Evolutionary conservation across 495 filamentous ascomycete species (phyloP), one percentile per base, ranked within the genome.

Genomic region (Usnea hakonensis): DNA sequence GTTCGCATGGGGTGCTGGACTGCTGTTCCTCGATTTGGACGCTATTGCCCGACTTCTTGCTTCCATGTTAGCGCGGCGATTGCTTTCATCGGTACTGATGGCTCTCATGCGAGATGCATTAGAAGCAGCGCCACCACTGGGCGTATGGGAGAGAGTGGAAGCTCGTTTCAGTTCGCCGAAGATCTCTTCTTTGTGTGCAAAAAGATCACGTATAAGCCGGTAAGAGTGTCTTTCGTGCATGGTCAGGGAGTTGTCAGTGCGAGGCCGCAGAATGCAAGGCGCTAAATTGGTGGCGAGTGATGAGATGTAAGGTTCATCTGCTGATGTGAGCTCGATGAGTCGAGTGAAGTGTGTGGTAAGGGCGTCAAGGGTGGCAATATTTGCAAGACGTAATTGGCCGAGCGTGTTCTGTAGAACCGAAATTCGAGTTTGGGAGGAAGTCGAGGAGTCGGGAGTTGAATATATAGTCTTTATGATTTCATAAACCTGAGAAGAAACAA

Each of bases 401-500:
- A 97, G 86, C 0, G 94, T 97, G 66, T 92, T 95, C 74, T 97
- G 95, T 35, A 99, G 83, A 66, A 97, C 90, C 60, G 93, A 89
- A 63, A 97, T 83, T 50, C 94, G 90, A 35, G 87, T 81, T 62
- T 91, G 85, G 36, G 91, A 85, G 35, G 89, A 90, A 57, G 85
- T 87, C 26, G 80, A 78, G 9, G 69, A 66, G 44, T 70, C 65
- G 28, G 68, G 63, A 28, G 65, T 71, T 19, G 79, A 79, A 75
- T 99, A 99, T 61, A 97, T 95, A 2, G 90, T 97, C 73, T 96
- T 90, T 68, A 99, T 87, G 71, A 99, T 97, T 79, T 99, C 94
- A 73, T 99, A 99, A 64, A 97, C 91, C 71, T 96, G 92, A 30
- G 91, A 96, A 55, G 95, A 97, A 64, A 99, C 95, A 61, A 99